Evolutionary conservation across 2,329 filamentous ascomycete genomes (phyloP), one percentile per base, ranked within the genome.

Genomic region (Pleomassaria siparia): DNA sequence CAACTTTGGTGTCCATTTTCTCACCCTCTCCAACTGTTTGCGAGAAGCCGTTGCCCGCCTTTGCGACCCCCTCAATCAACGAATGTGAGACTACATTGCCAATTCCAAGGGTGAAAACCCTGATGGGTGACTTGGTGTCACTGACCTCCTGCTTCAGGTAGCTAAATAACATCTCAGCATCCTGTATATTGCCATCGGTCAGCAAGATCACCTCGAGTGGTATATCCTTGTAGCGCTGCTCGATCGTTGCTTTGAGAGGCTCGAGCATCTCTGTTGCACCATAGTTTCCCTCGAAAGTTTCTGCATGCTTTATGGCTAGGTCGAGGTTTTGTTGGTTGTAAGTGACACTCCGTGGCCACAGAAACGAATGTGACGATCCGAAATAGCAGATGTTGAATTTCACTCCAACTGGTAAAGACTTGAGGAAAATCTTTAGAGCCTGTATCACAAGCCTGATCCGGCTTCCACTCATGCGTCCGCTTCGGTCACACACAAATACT

Each of bases 341-440:
- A 20, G 72, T 63, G 40, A 71, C 66, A 49, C 77, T 80, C 37
- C 66, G 70, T 1, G 66, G 50, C 76, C 78, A 82, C 0, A 82
- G 62, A 50, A 80, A 77, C 2, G 66, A 60, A 58, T 75, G 70
- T 0, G 6, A 29, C 1, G 65, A 73, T 11, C 85, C 85, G 43
- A 89, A 88, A 4, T 83, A 85, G 62, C 82, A 85, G 44, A 88
- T 84, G 60, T 89, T 88, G 75, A 88, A 88, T 58, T 81, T 81
- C 51, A 80, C 74, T 4, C 83, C 82, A 1, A 84, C 56, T 0
- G 84, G 84, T 2, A 88, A 71, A 0, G 83, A 86, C 61, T 85
- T 86, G 47, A 88, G 70, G 55, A 88, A 87, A 18, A 87, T 72
- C 4, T 79, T 76, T 18, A 88, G 72, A 0, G 84, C 83, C 1